Base-by-base conservation (phyloP, 306 rosid genomes). In the Vicia villosa region DNA sequence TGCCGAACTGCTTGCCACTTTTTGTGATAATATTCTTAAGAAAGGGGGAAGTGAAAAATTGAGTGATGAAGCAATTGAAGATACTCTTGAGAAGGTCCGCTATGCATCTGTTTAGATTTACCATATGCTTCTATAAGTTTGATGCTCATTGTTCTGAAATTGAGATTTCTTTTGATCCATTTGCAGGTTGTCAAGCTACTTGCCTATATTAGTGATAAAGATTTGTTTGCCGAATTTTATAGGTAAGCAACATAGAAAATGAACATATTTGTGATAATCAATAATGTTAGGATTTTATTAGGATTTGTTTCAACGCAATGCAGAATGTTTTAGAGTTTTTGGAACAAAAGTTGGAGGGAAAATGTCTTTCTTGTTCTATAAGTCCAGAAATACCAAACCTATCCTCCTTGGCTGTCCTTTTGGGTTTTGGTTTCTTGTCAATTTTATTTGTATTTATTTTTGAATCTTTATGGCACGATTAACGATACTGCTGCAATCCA, bases 41-140 rank as follows among this genome's bases (percentile, higher is more conserved):
- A 93, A 93, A 80, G 98, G 98, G 50, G 96, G 96, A 43, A 90
- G 96, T 74, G 98, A 90, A 81, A 93, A 89, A 74, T 77, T 93
- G 83, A 93, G 96, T 40, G 96, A 93, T 60, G 98, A 93, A 79
- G 98, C 96, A 19, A 88, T 93, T 22, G 98, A 93, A 77, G 96
- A 90, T 82, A 92, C 96, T 47, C 95, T 90, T 63, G 98, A 88
- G 78, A 92, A 92, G 96, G 98, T 92, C 68, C 70, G 54, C 37
- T 20, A 15, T 36, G 17, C 52, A 26, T 38, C 63, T 37, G 34
- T 79, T 42, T 67, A 59, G 46, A 67, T 63, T 64, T 77, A 36
- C 43, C 69, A 28, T 57, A 10, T 51, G 38, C 69, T 63, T 67
- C 3, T 12, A 34, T 42, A 16, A 22, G 38, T 45, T 22, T 72